Percentiles rank a stretch among this genome's conserved stretches.
phyloP scores from a whole-genome alignment of 345 rosid genomes.

The Tarenaya hassleriana region DNA sequence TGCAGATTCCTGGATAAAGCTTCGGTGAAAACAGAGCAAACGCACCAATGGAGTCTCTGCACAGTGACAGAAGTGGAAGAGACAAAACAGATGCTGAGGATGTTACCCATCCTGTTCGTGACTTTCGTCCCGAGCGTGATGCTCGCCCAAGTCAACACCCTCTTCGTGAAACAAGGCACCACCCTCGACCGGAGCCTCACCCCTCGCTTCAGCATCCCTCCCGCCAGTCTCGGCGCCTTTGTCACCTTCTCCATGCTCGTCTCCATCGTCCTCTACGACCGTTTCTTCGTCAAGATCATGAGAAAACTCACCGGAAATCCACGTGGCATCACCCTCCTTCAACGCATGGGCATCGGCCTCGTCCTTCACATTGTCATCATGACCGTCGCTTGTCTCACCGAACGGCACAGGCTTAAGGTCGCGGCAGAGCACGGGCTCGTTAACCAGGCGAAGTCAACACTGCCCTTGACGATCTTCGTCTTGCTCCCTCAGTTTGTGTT shows the following conservation, averaged over 20 bases:
- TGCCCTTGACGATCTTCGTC: conserved; percentile 56
- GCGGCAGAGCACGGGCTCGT: conserved; percentile 46
- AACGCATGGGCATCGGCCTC: conserved; percentile 68
- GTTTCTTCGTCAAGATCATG: conserved; percentile 37
- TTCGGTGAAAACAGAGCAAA: conserved; percentile 42
- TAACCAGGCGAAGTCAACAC: conserved; percentile 38
- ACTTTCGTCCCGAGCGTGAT: conserved; percentile 54
- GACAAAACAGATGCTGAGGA: conserved; percentile 77
- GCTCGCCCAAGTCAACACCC: conserved; percentile 41
- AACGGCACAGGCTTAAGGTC: conserved; percentile 44
- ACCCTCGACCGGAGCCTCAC: conserved; percentile 47
- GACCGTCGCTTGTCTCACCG: conserved; percentile 48
- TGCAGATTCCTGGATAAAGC: conserved; percentile 64
- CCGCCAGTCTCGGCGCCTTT: conserved; percentile 57
- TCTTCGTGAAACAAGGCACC: conserved; percentile 70
- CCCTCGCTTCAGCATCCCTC: conserved; percentile 54
- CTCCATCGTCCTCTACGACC: conserved; percentile 54
- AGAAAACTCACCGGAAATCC: conserved; percentile 53
- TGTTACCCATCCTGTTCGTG: conserved; percentile 56
- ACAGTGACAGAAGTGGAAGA: conserved; percentile 80
- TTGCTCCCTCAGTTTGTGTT: conserved; percentile 74
- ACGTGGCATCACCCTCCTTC: conserved; percentile 73
- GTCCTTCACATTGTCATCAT: conserved; percentile 53
- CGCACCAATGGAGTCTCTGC: conserved; percentile 50
- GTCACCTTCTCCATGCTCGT: conserved; percentile 61